These are phyloP conservation scores for Agroathelia rolfsii DNA, from an alignment of 1,284 basidiomycete species.

Conservation along the genomic window DNA sequence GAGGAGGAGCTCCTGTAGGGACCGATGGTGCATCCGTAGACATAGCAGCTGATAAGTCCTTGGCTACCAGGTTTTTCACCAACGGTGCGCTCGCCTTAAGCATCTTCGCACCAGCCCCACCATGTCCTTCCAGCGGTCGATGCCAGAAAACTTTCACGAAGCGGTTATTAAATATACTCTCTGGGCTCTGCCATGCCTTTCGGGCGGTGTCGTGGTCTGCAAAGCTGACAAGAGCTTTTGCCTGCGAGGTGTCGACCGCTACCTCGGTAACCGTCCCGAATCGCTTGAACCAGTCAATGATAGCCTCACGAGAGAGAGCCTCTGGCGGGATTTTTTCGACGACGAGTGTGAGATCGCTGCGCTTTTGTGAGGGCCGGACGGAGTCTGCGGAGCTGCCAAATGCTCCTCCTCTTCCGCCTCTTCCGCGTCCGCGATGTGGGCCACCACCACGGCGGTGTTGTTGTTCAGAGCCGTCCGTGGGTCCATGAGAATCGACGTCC, in stretches of 20 bases:
- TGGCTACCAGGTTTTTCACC: conserved; percentile 48
- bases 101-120: conserved; percentile 61
- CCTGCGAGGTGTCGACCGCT: conserved; percentile 67
- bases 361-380: conserved; percentile 54
- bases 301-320: conserved; percentile 65
- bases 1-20: conserved; percentile 11
- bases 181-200: conserved; percentile 85
- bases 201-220: conserved; percentile 79
- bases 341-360: conserved; percentile 79
- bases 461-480: conserved; percentile 5
- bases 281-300: conserved; percentile 86
- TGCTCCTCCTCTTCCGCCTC: conserved; percentile 35
- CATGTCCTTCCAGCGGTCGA: conserved; percentile 81
- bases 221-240: conserved; percentile 84
- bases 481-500: conserved; percentile 27
- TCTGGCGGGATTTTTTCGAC: conserved; percentile 91
- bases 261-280: conserved; percentile 93
- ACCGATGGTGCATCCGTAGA: too few species aligned
- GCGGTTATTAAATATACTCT: conserved; percentile 87
- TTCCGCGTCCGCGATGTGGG: conserved; percentile 28
- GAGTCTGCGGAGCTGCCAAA: conserved; percentile 53
- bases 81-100: conserved; percentile 70
- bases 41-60: conserved; percentile 9
- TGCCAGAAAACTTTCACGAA: conserved; percentile 96
- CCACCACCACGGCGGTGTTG: too few species aligned